Evolutionary conservation across 495 filamentous ascomycete genomes (phyloP), one percentile per base, ranked within the genome.

Genomic region (Neurospora sp.): DNA sequence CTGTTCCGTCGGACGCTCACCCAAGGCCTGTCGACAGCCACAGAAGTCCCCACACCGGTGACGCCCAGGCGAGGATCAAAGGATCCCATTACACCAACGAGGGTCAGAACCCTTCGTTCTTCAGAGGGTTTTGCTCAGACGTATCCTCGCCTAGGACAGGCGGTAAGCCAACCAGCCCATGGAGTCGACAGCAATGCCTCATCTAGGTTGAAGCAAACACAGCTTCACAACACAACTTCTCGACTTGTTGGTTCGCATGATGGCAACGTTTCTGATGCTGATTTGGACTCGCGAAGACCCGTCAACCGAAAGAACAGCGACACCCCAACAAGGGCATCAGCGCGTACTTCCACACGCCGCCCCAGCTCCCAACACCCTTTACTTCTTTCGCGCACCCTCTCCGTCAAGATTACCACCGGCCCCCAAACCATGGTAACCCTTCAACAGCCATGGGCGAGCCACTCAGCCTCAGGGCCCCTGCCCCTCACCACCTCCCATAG

Each of bases 401-500:
- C 74, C 0, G 76, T 73, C 27, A 78, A 73, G 40, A 71, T 73
- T 16, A 70, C 73, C 3, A 76, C 73, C 4, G 69, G 71, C 1
- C 68, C 47, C 39, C 73, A 71, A 8, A 27, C 42, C 7, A 39
- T 20, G 16, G 18, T 20, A 6, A 44, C 38, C 18, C 61, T 68
- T 18, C 61, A 45, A 14, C 40, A 44, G 16, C 47, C 38, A 1
- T 68, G 53, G 22, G 71, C 38, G 16, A 35, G 8, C 0, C 42
- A 35, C 16, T 35, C 27, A 8, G 18, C 42, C 3, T 40, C 61
- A 7, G 69, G 59, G 39, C 5, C 45, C 18, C 39, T 70, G 10
- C 71, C 71, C 39, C 61, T 68, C 12, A 61, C 70, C 8, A 38
- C 8, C 2, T 22, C 16, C 20, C 22, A 39, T 22, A 45, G 53